Percentiles rank a stretch among this genome's conserved stretches.
phyloP scores from a whole-genome alignment of 176 grass and related monocot genomes.

The Cenchrus purpureus region DNA sequence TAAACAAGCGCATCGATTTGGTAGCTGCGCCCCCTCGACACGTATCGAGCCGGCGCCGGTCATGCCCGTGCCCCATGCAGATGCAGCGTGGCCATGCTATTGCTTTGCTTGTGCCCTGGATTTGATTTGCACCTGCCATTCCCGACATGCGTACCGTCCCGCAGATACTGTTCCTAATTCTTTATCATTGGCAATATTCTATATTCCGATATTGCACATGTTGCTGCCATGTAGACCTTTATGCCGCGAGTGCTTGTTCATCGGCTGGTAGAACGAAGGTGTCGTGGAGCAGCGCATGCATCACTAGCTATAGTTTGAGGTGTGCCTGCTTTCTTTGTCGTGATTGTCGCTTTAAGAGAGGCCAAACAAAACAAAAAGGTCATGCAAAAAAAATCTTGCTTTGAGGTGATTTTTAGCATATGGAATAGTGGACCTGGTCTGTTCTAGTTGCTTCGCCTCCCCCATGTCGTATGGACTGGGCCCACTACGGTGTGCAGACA shows the following conservation, averaged over 20 bases:
- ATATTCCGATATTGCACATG: background rate
- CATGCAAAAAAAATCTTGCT: background rate
- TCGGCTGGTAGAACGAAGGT: background rate
- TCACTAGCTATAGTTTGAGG: no score
- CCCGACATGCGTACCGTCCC: slow-evolving; percentile 14
- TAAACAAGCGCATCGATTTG: background rate
- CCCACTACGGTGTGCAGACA: no score
- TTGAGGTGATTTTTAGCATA: background rate
- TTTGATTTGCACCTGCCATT: slow-evolving; percentile 4
- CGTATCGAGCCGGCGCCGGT: slow-evolving; percentile 8
- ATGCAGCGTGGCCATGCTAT: background rate
- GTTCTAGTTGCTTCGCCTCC: background rate
- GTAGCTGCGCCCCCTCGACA: background rate
- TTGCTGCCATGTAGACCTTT: background rate
- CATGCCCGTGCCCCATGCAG: background rate
- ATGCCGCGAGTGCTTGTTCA: background rate
- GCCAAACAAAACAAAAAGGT: no score
- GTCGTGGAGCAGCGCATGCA: background rate
- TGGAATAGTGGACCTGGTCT: background rate
- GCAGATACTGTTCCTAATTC: background rate
- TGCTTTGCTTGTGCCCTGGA: background rate
- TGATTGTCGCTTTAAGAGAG: background rate
- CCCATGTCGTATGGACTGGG: no score
- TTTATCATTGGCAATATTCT: background rate
- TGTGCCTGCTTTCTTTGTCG: background rate